These are phyloP conservation scores for Raddia distichophylla DNA, from an alignment of 176 grass and related monocot genomes.

Conservation along the genomic window DNA sequence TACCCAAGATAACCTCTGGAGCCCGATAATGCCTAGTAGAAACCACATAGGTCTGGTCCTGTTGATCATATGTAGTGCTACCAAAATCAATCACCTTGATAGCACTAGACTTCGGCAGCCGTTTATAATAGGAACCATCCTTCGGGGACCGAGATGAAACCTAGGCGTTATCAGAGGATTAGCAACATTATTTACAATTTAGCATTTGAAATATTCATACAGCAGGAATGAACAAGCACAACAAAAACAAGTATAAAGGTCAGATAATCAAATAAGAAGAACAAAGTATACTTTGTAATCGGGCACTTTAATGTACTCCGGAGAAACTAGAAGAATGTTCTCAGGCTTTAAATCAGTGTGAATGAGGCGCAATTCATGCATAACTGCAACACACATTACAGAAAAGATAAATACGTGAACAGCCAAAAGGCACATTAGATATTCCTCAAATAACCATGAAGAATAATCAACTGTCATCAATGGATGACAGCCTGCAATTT, in stretches of 20 bases:
- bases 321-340: conserved; percentile 99
- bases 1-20: conserved; percentile 94
- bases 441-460: conserved; percentile 27
- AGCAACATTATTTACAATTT: conserved; percentile 14
- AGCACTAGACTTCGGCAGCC: conserved; percentile 81
- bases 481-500: conserved; percentile 32
- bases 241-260: background rate
- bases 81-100: conserved; percentile 99
- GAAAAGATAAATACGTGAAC: conserved; percentile 63
- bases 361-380: conserved; percentile 98
- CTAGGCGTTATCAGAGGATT: conserved; percentile 44
- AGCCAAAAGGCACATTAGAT: conserved; percentile 24
- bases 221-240: background rate
- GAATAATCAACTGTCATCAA: conserved; percentile 16
- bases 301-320: conserved; percentile 94
- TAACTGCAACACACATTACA: conserved; percentile 90
- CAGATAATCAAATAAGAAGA: conserved; percentile 43
- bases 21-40: conserved; percentile 95
- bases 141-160: conserved; percentile 63
- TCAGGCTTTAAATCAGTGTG: conserved; percentile 99
- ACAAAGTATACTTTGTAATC: conserved; percentile 96
- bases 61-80: conserved; percentile 74
- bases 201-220: background rate
- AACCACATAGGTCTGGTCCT: conserved; percentile 80
- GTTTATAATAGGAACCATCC: conserved; percentile 78